These are phyloP conservation scores for Mucor piriformis DNA, from an alignment of 371 early-diverging fungal species.

Conservation along the genomic window DNA sequence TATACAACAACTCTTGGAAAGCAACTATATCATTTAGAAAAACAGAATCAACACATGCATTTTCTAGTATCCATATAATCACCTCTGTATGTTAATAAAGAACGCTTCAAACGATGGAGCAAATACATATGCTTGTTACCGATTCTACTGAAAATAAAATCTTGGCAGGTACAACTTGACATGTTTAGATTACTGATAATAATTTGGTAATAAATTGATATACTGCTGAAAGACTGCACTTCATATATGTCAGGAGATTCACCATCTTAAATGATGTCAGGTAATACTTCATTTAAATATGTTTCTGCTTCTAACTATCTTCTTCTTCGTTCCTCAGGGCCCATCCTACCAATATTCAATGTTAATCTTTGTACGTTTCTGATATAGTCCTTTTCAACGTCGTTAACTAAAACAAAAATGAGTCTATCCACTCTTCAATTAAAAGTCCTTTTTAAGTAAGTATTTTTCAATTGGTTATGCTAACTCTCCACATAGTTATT, in stretches of 20 bases:
- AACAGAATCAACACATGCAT: too few relatives aligned
- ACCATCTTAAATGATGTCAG: not conserved
- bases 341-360: too few relatives aligned
- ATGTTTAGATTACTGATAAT: not conserved
- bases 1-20: too few relatives aligned
- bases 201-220: not conserved
- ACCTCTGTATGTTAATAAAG: too few relatives aligned
- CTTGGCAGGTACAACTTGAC: not conserved
- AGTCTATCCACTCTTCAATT: too few relatives aligned
- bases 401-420: too few relatives aligned
- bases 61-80: too few relatives aligned
- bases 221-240: not conserved
- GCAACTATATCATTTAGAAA: too few relatives aligned
- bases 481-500: conserved; percentile 2
- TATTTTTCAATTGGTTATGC: conserved; percentile 4
- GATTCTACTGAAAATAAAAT: not conserved
- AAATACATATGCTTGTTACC: not conserved
- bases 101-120: too few relatives aligned
- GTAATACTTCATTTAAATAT: not conserved
- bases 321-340: conserved; percentile 1
- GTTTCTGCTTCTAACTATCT: not conserved
- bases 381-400: too few relatives aligned
- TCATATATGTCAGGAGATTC: not conserved
- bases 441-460: conserved; percentile 2
- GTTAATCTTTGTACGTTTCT: too few relatives aligned